Evolutionary conservation across 768 basidiomycete species (phyloP), one percentile per base, ranked within the genome.

Genomic region (Tricholoma hemisulphureum): DNA sequence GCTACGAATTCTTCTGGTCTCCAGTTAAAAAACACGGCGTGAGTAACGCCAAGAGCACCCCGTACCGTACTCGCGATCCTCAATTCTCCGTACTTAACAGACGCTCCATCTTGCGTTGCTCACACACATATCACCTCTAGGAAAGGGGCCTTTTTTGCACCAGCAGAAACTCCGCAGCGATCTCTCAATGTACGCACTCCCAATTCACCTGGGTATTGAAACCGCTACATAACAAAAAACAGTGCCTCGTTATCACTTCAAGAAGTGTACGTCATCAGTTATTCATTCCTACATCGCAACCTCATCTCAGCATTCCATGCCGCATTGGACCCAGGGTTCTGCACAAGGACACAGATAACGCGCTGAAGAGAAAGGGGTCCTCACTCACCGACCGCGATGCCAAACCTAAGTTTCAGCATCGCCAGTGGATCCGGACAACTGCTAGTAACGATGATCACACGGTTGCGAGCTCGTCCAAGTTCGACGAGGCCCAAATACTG

Each of bases 131-230:
- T n/a, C 26, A 28, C 46, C 46, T 49, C 2, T 0, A 28, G n/a
- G 7, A 4, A 16, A 16, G 2, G 28, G 29, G 10, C 6, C 4
- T 18, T n/a, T 28, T 5, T 24, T n/a, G 18, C 4, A 28, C 18
- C 39, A 54, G n/a, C 10, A 41, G 7, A n/a, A 43, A 16, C 39
- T 64, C 3, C 60, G 71, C 20, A 48, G 60, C 37, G 55, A 65
- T 6, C 61, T 74, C 16, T 73, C 71, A 32, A 73, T 75, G 74
- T 74, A 69, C 56, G 46, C 9, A 49, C 18, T 49, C 46, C 56
- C 16, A 20, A 2, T 2, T 20, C 53, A 21, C 9, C 11, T 16
- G 28, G 16, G 24, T n/a, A 35, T 18, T 16, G 14, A 35, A 24
- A 23, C 61, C 60, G 56, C 37, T 52, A 56, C 53, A n/a, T n/a